phyloP scores from a whole-genome alignment of 495 filamentous ascomycete genomes.

The Haplographium delicatum region DNA sequence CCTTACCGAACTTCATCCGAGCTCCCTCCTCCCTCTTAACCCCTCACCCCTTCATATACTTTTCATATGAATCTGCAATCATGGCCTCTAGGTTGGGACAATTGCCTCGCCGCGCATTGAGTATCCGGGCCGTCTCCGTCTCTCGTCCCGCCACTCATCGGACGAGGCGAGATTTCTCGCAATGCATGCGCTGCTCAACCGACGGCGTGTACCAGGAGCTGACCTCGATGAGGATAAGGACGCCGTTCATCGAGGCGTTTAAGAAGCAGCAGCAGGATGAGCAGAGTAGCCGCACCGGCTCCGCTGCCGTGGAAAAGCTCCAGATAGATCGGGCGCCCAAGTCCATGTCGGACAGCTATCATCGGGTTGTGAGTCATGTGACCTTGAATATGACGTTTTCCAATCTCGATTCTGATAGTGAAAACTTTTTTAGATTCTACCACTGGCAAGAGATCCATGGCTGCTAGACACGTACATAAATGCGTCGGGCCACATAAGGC shows the following conservation, averaged over 20 bases:
- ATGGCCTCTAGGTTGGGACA: background rate
- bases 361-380: slow-evolving; percentile 29
- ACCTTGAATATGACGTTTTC: too few species aligned
- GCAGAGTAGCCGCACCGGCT: background rate
- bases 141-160: background rate
- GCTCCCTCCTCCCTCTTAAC: background rate
- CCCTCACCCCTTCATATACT: background rate
- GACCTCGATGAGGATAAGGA: slow-evolving; percentile 25
- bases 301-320: slow-evolving; percentile 6
- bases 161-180: slow-evolving; percentile 14
- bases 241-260: slow-evolving; percentile 27
- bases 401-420: background rate
- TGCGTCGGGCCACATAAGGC: slow-evolving; percentile 38
- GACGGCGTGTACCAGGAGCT: slow-evolving; percentile 26
- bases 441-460: slow-evolving; percentile 36
- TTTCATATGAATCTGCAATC: too few species aligned
- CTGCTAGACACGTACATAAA: slow-evolving; percentile 40
- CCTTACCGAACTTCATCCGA: background rate
- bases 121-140: background rate
- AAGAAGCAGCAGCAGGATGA: slow-evolving; percentile 20
- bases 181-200: slow-evolving; percentile 8
- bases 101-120: slow-evolving; percentile 1
- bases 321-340: slow-evolving; percentile 33
- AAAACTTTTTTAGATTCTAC: slow-evolving; percentile 26
- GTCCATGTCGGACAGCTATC: slow-evolving; percentile 38